A percentile compares a stretch with the other conserved stretches of the same genome.
Evolutionary conservation across 1,284 basidiomycete species (phyloP).

Genomic region (Leccinum griseonigrum): DNA sequence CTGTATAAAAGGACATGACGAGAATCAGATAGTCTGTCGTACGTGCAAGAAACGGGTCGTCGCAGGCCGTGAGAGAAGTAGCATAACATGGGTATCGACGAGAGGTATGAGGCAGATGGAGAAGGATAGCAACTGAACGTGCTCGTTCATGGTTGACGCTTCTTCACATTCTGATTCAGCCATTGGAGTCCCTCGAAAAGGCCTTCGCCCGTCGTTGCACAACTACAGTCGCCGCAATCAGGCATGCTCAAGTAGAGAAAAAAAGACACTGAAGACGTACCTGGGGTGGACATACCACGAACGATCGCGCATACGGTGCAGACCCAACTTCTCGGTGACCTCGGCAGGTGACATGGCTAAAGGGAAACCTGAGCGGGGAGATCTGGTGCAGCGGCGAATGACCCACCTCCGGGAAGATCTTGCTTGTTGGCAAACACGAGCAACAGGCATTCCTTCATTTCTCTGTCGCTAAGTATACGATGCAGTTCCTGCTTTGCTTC

Average conservation of each 20-base stretch:
- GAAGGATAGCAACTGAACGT: constrained; percentile 15
- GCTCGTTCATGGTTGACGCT: constrained; percentile 62
- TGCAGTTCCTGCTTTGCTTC: constrained; percentile 97
- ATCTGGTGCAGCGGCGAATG: constrained; percentile 24
- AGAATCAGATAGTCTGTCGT: constrained; percentile 37
- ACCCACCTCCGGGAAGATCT: constrained; percentile 90
- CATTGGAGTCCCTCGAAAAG: constrained; percentile 95
- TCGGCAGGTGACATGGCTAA: constrained; percentile 96
- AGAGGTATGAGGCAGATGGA: constrained; percentile 24
- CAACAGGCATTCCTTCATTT: constrained; percentile 97
- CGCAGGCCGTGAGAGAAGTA: constrained; percentile 34
- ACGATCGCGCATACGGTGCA: constrained; percentile 94
- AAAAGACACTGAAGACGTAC: constrained; percentile 44
- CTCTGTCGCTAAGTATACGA: constrained; percentile 93
- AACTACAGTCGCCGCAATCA: constrained; percentile 47
- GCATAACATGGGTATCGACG: constrained; percentile 37
- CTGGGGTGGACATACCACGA: constrained; percentile 99
- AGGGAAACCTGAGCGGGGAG: constrained; percentile 6
- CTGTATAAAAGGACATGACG: constrained; percentile 27
- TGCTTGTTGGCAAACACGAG: constrained; percentile 99
- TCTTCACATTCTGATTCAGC: constrained; percentile 96
- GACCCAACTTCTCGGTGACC: constrained; percentile 95
- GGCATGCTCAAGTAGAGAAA: constrained; percentile 5
- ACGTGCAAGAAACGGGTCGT: constrained; percentile 31
- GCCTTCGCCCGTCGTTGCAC: constrained; percentile 94